Base-by-base conservation (phyloP, 768 basidiomycete genomes). In the Lyophyllum semitale region DNA sequence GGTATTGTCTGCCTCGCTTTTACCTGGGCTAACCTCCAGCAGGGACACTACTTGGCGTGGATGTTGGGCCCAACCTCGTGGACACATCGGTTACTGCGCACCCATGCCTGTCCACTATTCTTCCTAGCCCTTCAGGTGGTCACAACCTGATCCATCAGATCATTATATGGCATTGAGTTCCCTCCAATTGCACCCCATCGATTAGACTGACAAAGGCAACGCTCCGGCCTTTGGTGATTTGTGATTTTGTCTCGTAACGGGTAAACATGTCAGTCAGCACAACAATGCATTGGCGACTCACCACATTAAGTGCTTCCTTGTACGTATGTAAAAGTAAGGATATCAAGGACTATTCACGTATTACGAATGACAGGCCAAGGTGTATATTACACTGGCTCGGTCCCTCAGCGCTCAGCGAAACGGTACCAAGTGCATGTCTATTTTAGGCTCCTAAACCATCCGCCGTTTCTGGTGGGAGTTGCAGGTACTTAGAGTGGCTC, bases 131-230 rank as follows among this genome's bases (percentile, higher is more conserved):
- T 46, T 46, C 45, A 9, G 8, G 25, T 23, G 12, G 26, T 12
- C 45, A 46, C 13, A 45, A 45, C 17, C 27, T 17, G 20, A 48
- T 48, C 37, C 40, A 41, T 50, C 49, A 40, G 18, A 48, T 50
- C 49, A 22, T 23, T 15, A 12, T 22, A 6, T 35, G 12, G 11
- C 12, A 38, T n/a, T 15, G n/a, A 22, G 8, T 18, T 48, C 11
- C 35, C 30, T 35, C 32, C 32, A 50, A 41, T 50, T 27, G 35
- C 18, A 41, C 20, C 23, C 51, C 29, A 51, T 51, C 50, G 51
- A 52, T 52, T 53, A 23, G 20, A 26, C 44, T 33, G 35, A 32
- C 30, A 33, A 46, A 22, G 38, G 6, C 5, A 17, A 41, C 38
- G 11, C 43, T 44, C 42, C 17, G 17, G 35, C 25, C 43, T 13